phyloP scores from a whole-genome alignment of 176 grass and related monocot genomes.

The Cenchrus purpureus region DNA sequence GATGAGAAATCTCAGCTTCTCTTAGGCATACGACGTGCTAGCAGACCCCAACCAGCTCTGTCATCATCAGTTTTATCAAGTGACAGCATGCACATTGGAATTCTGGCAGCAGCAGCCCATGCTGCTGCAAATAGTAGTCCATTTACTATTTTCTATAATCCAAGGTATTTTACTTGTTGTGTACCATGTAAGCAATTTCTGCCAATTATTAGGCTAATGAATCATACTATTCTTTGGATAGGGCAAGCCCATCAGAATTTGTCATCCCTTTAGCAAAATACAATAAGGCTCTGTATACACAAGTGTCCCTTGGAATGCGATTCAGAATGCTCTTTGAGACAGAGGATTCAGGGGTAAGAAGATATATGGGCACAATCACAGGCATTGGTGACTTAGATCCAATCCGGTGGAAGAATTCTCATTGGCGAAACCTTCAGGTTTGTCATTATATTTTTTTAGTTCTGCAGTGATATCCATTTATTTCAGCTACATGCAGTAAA shows the following conservation, averaged over 20 bases:
- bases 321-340: slow-evolving; percentile 99
- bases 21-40: slow-evolving; percentile 80
- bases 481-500: slow-evolving; percentile 15
- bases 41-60: slow-evolving; percentile 81
- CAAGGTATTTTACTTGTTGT: slow-evolving; percentile 67
- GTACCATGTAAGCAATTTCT: neutral
- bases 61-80: slow-evolving; percentile 98
- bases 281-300: slow-evolving; percentile 95
- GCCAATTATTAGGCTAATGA: neutral
- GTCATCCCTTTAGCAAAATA: slow-evolving; percentile 96
- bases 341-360: slow-evolving; percentile 94
- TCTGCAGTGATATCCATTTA: slow-evolving; percentile 13
- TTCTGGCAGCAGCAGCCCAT: slow-evolving; percentile 96
- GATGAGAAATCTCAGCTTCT: slow-evolving; percentile 99
- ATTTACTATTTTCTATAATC: slow-evolving; percentile 98
- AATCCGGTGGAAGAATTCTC: slow-evolving; percentile 90
- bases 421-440: slow-evolving; percentile 99
- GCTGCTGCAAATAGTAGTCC: slow-evolving; percentile 88
- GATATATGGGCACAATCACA: slow-evolving; percentile 97
- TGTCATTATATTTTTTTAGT: neutral
- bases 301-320: slow-evolving; percentile 96
- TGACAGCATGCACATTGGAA: slow-evolving; percentile 98
- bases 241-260: slow-evolving; percentile 96
- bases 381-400: slow-evolving; percentile 93
- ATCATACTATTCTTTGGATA: slow-evolving; percentile 43